Evolutionary conservation across 2,329 filamentous ascomycete species (phyloP).

Genomic region (Capronia coronata): DNA sequence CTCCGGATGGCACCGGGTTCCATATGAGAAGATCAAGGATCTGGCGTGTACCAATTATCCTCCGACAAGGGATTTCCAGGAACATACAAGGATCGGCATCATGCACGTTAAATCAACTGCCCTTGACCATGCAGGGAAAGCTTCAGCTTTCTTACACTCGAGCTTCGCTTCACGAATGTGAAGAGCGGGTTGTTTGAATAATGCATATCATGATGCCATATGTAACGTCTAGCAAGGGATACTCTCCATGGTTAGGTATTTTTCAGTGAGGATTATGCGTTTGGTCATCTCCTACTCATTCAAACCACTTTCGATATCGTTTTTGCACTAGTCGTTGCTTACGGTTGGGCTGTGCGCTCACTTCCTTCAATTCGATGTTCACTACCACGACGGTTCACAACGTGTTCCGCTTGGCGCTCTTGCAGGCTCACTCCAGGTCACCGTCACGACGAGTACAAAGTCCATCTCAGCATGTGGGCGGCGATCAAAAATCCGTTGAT

Average conservation of each 20-base stretch:
- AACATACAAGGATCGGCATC: neutral
- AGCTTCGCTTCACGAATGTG: neutral
- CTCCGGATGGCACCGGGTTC: neutral
- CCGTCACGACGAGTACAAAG: conserved; percentile 34
- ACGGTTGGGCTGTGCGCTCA: no score
- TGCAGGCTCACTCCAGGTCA: no score
- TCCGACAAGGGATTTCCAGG: neutral
- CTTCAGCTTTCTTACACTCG: neutral
- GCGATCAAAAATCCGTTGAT: conserved; percentile 44
- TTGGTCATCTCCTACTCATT: neutral
- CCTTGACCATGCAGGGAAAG: neutral
- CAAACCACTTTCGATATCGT: neutral
- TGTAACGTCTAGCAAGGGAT: neutral
- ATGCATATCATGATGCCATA: neutral
- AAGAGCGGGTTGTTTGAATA: neutral
- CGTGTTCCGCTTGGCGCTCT: conserved; percentile 46
- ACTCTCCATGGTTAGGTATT: neutral
- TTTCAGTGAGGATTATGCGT: neutral
- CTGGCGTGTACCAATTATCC: neutral
- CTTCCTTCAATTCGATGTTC: conserved; percentile 24
- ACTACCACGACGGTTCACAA: conserved; percentile 27
- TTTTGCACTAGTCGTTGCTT: neutral
- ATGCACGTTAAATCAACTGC: neutral
- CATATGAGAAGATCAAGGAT: neutral
- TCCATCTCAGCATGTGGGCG: conserved; percentile 47